phyloP scores from a whole-genome alignment of 106 monocot genomes.

The Cymbidium sinense region DNA sequence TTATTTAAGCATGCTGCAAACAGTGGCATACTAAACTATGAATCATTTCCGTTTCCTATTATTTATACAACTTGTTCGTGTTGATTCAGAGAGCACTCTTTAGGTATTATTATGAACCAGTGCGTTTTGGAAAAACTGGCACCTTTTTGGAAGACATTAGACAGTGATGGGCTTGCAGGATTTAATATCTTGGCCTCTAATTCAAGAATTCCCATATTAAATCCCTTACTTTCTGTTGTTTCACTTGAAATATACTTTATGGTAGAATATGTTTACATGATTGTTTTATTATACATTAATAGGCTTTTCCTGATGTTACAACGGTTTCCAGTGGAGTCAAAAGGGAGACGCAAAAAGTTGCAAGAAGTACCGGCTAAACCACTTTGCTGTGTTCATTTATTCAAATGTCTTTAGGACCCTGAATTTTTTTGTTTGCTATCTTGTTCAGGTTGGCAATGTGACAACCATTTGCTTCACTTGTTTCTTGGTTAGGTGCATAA shows the following conservation, averaged over 20 bases:
- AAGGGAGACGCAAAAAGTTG: conserved; percentile 84
- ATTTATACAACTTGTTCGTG: too few species aligned
- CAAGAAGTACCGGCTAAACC: conserved; percentile 55
- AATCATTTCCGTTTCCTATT: too few species aligned
- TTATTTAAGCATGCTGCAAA: too few species aligned
- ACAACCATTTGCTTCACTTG: conserved; percentile 84
- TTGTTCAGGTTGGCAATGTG: conserved; percentile 80
- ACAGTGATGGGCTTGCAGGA: too few species aligned
- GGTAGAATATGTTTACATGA: too few species aligned
- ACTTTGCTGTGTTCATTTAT: not conserved
- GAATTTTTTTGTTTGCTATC: not conserved
- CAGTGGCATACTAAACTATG: too few species aligned
- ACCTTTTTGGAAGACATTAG: too few species aligned
- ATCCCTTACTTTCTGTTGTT: not conserved
- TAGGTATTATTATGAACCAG: too few species aligned
- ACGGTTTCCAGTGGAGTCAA: conserved; percentile 88
- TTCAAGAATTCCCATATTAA: too few species aligned
- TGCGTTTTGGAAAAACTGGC: too few species aligned
- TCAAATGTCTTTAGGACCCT: not conserved
- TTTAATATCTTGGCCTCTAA: too few species aligned
- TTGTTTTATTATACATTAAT: conserved; percentile 1
- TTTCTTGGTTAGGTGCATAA: conserved; percentile 76
- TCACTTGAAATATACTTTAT: not conserved
- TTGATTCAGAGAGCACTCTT: too few species aligned
- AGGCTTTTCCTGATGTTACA: conserved; percentile 93